Evolutionary conservation across 768 basidiomycete genomes (phyloP).

Genomic region (Cytidiella melzeri): DNA sequence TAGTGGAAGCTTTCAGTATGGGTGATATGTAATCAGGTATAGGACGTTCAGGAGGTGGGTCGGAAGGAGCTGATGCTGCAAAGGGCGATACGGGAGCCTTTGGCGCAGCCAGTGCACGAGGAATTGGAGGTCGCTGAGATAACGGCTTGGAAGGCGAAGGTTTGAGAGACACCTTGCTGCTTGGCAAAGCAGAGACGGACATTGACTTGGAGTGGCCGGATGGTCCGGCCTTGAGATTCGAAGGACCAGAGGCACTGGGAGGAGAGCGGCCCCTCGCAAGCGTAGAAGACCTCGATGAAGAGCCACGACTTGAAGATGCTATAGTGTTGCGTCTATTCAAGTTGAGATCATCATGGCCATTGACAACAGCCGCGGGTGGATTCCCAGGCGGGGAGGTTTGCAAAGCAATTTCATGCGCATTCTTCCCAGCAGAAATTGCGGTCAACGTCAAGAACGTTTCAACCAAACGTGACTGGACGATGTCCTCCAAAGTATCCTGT

Average conservation of each 20-base stretch:
- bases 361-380: neutral
- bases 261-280: conserved; percentile 5
- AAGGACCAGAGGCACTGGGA: conserved; percentile 6
- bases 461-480: conserved; percentile 66
- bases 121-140: conserved; percentile 8
- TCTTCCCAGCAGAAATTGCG: conserved; percentile 23
- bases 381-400: neutral
- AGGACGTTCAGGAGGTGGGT: conserved; percentile 9
- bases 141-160: conserved; percentile 17
- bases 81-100: neutral
- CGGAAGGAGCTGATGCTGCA: neutral
- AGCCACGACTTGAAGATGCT: neutral
- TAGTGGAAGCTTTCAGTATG: conserved; percentile 77
- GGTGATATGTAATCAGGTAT: conserved; percentile 71
- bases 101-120: conserved; percentile 5
- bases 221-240: neutral
- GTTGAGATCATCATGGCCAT: neutral
- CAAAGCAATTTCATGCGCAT: conserved; percentile 2
- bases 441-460: conserved; percentile 69
- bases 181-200: conserved; percentile 8
- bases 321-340: conserved; percentile 1
- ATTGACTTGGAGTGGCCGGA: conserved; percentile 9
- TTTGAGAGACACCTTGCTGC: conserved; percentile 3
- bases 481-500: conserved; percentile 62
- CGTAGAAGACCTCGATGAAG: conserved; percentile 14